Evolutionary conservation across 2,329 filamentous ascomycete species (phyloP), one percentile per base, ranked within the genome.

Genomic region (Aaosphaeria pasadenensis): DNA sequence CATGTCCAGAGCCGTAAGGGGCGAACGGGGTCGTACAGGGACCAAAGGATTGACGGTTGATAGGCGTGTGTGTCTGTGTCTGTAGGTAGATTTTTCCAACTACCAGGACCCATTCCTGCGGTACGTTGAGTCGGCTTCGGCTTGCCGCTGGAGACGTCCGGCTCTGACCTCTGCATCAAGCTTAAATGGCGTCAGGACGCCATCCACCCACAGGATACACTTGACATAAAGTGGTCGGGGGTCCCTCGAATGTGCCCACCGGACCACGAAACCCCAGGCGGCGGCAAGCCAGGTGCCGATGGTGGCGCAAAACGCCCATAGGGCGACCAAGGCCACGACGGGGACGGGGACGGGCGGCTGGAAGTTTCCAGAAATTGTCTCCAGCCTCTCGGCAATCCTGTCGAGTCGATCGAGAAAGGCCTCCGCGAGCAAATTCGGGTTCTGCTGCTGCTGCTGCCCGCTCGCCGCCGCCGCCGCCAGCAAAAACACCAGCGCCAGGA

Each of bases 261-360:
- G 33, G 6, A 36, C 44, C 36, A 39, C n/a, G 30, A 6, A 46
- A n/a, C 35, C 35, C 44, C 44, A 46, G 36, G 33, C 44, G 35
- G 44, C 44, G 5, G 44, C 44, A 4, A 46, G 44, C 4, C 44
- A 4, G 44, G 44, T 33, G 30, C 33, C 11, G 36, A 46, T 75
- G 4, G 68, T 71, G 39, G 72, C 76, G 54, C 79, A 79, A 0
- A 74, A 75, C 29, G 79, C 74, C 59, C 79, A 79, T 58, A 77
- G 79, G 57, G 77, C 67, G 5, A 72, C 69, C 44, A 73, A 77
- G 30, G 76, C 71, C 6, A 55, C 5, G 41, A 43, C 11, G 29
- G 41, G 41, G 41, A 31, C 30, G 29, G 41, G 29, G 41, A 43
- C 4, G 30, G 41, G 41, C 6, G 13, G 17, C 29, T 43, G 7